Percentiles rank a stretch among this genome's conserved stretches.
Conservation (phyloP, 2,329 filamentous ascomycete genomes). For the Phoma sp. region DNA sequence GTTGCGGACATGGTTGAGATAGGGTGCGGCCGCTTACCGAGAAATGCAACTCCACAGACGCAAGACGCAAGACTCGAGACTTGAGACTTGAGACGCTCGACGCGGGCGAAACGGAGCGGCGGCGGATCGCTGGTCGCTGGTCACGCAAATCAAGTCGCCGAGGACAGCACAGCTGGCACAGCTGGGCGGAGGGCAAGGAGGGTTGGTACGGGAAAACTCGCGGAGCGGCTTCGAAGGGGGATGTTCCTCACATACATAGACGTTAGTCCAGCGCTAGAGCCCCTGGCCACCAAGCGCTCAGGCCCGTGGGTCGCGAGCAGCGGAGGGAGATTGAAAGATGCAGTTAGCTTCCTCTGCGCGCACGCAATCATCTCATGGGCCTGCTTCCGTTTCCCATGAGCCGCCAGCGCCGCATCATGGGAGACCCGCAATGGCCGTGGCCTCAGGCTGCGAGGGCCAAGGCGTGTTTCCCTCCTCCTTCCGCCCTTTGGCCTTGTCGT, state of each 20-base stretch:
- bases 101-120: conserved; percentile 41
- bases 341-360: conserved; percentile 14
- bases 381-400: conserved; percentile 4
- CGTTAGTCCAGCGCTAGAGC: conserved; percentile 28
- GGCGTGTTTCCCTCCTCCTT: background rate
- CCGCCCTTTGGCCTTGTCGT: background rate
- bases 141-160: conserved; percentile 23
- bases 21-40: conserved; percentile 43
- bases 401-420: background rate
- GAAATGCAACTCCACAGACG: conserved; percentile 20
- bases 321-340: conserved; percentile 16
- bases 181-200: conserved; percentile 26
- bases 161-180: conserved; percentile 24
- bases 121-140: conserved; percentile 29
- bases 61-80: no score
- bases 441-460: background rate
- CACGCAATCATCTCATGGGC: conserved; percentile 16
- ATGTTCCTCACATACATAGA: conserved; percentile 32
- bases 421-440: background rate
- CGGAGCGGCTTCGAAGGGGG: conserved; percentile 40
- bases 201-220: conserved; percentile 32
- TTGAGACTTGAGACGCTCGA: background rate
- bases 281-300: conserved; percentile 36
- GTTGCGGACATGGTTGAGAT: conserved; percentile 35
- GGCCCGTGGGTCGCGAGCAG: conserved; percentile 20